phyloP scores from a whole-genome alignment of 2,329 filamentous ascomycete genomes.

The Phaeosphaeria sp. region DNA sequence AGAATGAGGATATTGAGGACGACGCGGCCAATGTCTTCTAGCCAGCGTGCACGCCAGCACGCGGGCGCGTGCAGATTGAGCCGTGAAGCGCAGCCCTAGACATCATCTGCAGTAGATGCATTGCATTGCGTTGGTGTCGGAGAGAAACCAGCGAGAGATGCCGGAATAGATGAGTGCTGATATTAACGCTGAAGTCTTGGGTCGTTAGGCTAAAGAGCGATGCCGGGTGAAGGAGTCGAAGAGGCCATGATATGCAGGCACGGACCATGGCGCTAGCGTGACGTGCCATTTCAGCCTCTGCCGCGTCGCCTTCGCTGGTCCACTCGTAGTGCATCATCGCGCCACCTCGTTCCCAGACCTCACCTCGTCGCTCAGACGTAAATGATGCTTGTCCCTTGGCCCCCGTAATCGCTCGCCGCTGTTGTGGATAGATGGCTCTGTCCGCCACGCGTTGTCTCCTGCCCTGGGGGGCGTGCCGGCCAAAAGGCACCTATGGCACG shows the following conservation, averaged over 20 bases:
- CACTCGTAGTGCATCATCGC: conserved; percentile 23
- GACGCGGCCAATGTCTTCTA: conserved; percentile 25
- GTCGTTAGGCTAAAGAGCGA: conserved; percentile 40
- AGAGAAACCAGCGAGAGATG: conserved; percentile 21
- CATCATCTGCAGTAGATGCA: conserved; percentile 27
- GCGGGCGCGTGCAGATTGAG: conserved; percentile 27
- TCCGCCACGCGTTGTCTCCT: conserved; percentile 8
- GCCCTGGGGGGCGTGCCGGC: conserved; percentile 22
- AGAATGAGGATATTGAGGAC: conserved; percentile 29
- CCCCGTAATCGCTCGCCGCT: conserved; percentile 18
- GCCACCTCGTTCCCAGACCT: conserved; percentile 14
- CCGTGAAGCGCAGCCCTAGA: conserved; percentile 24
- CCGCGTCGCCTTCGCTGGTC: conserved; percentile 20
- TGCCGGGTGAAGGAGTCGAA: conserved; percentile 27
- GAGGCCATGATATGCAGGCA: conserved; percentile 29
- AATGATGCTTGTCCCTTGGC: conserved; percentile 13
- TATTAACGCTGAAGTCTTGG: conserved; percentile 36
- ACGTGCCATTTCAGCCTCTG: conserved; percentile 34
- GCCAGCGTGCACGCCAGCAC: conserved; percentile 30
- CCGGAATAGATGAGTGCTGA: conserved; percentile 34
- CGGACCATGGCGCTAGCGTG: conserved; percentile 18
- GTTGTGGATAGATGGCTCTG: conserved; percentile 38
- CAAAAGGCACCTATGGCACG: conserved; percentile 31
- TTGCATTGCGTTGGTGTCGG: conserved; percentile 21
- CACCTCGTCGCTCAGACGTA: conserved; percentile 20